Conservation (phyloP, 2,329 filamentous ascomycete species). For the Trichoderma asperellum region DNA sequence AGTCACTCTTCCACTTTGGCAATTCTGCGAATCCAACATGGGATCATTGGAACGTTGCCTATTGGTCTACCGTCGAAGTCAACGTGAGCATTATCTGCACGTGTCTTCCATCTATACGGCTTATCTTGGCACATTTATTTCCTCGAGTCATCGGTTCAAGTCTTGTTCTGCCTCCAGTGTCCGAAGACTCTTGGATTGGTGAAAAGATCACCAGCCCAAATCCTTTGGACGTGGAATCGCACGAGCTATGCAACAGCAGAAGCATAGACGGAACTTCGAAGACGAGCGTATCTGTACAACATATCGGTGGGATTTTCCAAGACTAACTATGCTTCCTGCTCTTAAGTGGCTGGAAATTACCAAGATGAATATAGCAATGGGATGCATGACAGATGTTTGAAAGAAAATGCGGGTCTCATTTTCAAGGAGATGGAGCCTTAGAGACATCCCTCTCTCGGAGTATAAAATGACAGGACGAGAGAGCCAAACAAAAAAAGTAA, state of each 20-base stretch:
- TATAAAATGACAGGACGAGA: neutral
- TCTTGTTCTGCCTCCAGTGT: neutral
- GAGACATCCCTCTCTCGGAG: neutral
- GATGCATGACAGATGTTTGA: slow-evolving; percentile 4
- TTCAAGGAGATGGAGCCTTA: neutral
- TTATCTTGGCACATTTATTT: slow-evolving; percentile 38
- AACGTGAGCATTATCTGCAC: slow-evolving; percentile 45
- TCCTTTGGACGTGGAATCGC: slow-evolving; percentile 8
- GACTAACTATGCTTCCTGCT: neutral
- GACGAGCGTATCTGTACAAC: slow-evolving; percentile 5
- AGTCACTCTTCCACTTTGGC: slow-evolving; percentile 37
- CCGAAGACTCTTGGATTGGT: neutral
- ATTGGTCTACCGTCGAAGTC: slow-evolving; percentile 44
- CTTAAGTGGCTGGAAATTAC: neutral
- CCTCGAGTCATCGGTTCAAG: slow-evolving; percentile 28
- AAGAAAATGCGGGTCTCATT: neutral
- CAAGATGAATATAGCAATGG: neutral
- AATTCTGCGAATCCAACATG: slow-evolving; percentile 40
- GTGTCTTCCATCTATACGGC: slow-evolving; percentile 41
- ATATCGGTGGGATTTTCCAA: neutral
- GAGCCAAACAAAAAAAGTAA: neutral
- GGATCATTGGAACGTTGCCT: slow-evolving; percentile 38
- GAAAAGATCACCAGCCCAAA: slow-evolving; percentile 13
- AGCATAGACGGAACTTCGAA: slow-evolving; percentile 5
- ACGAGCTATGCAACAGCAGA: slow-evolving; percentile 14